phyloP scores from a whole-genome alignment of 768 basidiomycete genomes.

The Polyporus arcularius region DNA sequence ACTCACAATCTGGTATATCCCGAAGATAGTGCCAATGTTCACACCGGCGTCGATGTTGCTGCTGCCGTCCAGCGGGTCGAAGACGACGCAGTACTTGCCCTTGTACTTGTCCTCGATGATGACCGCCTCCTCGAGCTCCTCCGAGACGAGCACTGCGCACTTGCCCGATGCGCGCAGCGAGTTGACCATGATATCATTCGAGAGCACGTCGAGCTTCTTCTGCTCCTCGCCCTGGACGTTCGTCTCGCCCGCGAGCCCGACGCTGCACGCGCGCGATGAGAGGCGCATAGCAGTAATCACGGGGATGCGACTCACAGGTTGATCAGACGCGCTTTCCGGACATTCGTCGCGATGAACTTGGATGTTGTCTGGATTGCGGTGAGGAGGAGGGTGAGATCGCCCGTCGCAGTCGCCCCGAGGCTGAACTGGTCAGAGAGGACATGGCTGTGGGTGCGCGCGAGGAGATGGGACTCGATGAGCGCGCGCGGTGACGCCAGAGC shows the following conservation, averaged over 20 bases:
- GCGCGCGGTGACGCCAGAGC: slow-evolving; percentile 5
- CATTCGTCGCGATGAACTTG: slow-evolving; percentile 98
- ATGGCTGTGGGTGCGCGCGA: slow-evolving; percentile 52
- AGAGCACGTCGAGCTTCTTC: slow-evolving; percentile 97
- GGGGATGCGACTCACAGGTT: slow-evolving; percentile 70
- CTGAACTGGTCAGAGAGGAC: slow-evolving; percentile 85
- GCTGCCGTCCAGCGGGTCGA: slow-evolving; percentile 95
- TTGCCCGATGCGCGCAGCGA: slow-evolving; percentile 95
- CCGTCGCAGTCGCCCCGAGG: slow-evolving; percentile 80
- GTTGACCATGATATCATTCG: slow-evolving; percentile 99
- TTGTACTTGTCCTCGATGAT: slow-evolving; percentile 79
- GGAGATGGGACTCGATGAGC: slow-evolving; percentile 4
- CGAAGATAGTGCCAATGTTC: slow-evolving; percentile 97
- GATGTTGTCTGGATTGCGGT: slow-evolving; percentile 95
- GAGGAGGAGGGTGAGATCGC: slow-evolving; percentile 91
- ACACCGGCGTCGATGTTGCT: slow-evolving; percentile 99
- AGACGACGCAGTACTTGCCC: slow-evolving; percentile 96
- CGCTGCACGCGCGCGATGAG: slow-evolving; percentile 46
- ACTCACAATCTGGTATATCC: slow-evolving; percentile 89
- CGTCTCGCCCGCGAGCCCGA: slow-evolving; percentile 94
- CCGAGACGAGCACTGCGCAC: slow-evolving; percentile 94
- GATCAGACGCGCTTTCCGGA: slow-evolving; percentile 94
- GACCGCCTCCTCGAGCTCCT: slow-evolving; percentile 92
- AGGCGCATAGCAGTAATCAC: not conserved
- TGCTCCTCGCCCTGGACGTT: slow-evolving; percentile 99